These are phyloP conservation scores for Tolypocladium tropicale DNA, from an alignment of 2,329 filamentous ascomycete species.

Conservation along the genomic window DNA sequence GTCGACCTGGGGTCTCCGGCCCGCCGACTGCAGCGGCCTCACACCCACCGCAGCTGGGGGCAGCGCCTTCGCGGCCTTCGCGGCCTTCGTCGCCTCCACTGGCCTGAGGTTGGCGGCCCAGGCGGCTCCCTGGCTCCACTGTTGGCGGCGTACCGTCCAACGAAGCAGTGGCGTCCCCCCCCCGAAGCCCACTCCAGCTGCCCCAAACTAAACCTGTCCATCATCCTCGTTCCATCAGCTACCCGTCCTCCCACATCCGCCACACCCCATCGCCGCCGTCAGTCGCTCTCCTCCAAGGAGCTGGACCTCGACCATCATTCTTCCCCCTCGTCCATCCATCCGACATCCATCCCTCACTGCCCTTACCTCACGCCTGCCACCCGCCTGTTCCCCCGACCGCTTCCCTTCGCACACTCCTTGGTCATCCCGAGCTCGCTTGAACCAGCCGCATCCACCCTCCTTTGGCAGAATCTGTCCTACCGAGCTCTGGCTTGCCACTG, in stretches of 20 bases:
- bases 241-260: constrained; percentile 15
- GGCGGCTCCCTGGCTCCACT: not conserved
- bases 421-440: constrained; percentile 20
- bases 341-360: constrained; percentile 30
- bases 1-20: not conserved
- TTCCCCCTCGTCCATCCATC: constrained; percentile 19
- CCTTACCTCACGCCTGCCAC: constrained; percentile 29
- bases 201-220: not conserved
- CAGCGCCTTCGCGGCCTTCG: not conserved
- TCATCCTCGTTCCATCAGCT: constrained; percentile 6
- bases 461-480: constrained; percentile 23
- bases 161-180: constrained; percentile 1
- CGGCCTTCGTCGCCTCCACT: not conserved
- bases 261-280: not conserved
- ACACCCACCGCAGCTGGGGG: not conserved
- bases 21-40: not conserved
- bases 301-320: constrained; percentile 17
- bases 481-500: constrained; percentile 9
- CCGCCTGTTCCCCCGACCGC: constrained; percentile 22
- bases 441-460: constrained; percentile 22
- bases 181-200: constrained; percentile 1
- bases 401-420: constrained; percentile 28
- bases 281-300: constrained; percentile 16
- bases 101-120: not conserved
- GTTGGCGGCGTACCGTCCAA: not conserved